Evolutionary conservation across 305 asterid genomes (phyloP), one percentile per base, ranked within the genome.

Genomic region (Vinca major): DNA sequence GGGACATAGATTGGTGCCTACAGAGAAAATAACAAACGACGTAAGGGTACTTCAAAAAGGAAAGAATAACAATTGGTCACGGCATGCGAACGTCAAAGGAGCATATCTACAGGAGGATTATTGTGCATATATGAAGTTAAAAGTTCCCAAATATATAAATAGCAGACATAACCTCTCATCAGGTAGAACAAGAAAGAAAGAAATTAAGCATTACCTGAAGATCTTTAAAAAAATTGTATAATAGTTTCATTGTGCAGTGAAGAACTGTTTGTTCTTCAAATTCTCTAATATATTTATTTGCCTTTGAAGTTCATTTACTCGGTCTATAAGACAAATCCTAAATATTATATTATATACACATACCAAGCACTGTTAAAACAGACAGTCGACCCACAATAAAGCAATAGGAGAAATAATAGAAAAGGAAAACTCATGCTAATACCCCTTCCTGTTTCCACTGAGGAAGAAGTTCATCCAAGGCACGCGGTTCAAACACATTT

Each of bases 401-500:
- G 62, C 47, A 50, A 66, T 0, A 19, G 14, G 68, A 21, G 5
- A 12, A 40, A 63, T 44, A 14, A 2, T 56, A 50, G 39, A 20
- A 50, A 54, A 45, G 2, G 26, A 66, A 66, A 40, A 20, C 17
- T 16, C 55, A 71, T 44, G 64, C 13, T 49, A 72, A 26, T 81
- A 88, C 99, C 92, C 91, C 88, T 73, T 89, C 95, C 72, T 82
- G 73, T 73, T 83, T 94, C 99, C 99, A 94, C 8, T 72, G 83
- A 5, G 99, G 99, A 60, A 94, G 75, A 81, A 94, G 99, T 81
- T 94, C 97, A 78, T 94, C 86, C 83, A 94, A 76, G 26, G 96
- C 95, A 65, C 96, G 90, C 39, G 96, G 90, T 84, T 94, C 97
- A 69, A 91, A 94, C 77, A 94, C 96, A 75, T 94, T 94, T 44